phyloP scores from a whole-genome alignment of 345 rosid genomes.

The Citrus hindsii region DNA sequence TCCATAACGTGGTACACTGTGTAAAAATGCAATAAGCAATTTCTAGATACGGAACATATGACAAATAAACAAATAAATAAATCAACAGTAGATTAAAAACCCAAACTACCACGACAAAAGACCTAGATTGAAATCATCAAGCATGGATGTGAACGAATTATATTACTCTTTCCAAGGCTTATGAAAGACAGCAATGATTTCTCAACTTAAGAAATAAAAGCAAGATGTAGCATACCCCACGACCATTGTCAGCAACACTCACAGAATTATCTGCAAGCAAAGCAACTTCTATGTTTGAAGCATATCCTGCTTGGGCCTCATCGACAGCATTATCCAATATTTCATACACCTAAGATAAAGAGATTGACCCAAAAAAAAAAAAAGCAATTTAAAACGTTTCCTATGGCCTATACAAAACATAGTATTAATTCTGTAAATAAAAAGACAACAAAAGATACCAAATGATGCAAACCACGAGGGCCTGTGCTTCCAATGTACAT shows the following conservation, averaged over 20 bases:
- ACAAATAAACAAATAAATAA: too few species aligned
- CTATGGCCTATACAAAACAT: not conserved
- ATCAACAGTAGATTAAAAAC: not conserved
- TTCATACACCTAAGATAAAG: slow-evolving; percentile 73
- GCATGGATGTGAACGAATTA: not conserved
- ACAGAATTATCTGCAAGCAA: slow-evolving; percentile 77
- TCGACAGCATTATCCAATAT: slow-evolving; percentile 96
- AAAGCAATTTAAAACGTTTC: not conserved
- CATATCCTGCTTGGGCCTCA: slow-evolving; percentile 98
- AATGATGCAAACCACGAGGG: slow-evolving; percentile 95
- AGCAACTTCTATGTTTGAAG: slow-evolving; percentile 65
- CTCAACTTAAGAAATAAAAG: not conserved
- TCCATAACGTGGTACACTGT: not conserved
- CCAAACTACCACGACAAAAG: not conserved
- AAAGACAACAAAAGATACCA: slow-evolving; percentile 45
- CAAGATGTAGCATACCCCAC: slow-evolving; percentile 71
- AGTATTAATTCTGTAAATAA: not conserved
- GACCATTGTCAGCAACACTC: slow-evolving; percentile 86
- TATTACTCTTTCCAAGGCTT: not conserved
- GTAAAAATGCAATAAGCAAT: not conserved
- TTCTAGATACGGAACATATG: not conserved
- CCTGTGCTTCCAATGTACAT: slow-evolving; percentile 99
- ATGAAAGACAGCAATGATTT: not conserved
- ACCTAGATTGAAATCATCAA: not conserved
- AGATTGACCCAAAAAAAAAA: slow-evolving; percentile 7